These are phyloP conservation scores for Leptographium galeiforme DNA, from an alignment of 2,329 filamentous ascomycete genomes.

Conservation along the genomic window DNA sequence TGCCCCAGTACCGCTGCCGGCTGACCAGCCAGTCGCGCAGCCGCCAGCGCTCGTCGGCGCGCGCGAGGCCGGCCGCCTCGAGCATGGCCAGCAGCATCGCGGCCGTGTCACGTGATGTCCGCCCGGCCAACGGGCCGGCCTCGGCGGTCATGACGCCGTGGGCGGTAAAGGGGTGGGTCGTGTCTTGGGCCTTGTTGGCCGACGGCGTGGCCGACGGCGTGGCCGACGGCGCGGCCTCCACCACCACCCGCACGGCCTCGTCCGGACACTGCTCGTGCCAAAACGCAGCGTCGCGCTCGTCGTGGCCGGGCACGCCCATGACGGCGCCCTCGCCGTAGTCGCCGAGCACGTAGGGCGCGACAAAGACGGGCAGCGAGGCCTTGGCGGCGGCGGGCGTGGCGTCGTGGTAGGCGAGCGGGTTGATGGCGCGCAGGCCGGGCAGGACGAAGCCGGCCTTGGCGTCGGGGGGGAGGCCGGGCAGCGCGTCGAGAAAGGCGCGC, in stretches of 20 bases:
- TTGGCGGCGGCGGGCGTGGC: constrained; percentile 35
- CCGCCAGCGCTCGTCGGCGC: constrained; percentile 59
- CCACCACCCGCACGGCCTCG: constrained; percentile 48
- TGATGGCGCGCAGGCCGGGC: constrained; percentile 45
- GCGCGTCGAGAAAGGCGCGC: constrained; percentile 50
- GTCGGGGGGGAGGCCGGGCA: constrained; percentile 40
- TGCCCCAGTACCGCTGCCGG: constrained; percentile 85
- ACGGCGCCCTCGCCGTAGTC: constrained; percentile 80
- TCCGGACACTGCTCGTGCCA: constrained; percentile 57
- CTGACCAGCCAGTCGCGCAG: constrained; percentile 84
- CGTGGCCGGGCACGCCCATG: constrained; percentile 85
- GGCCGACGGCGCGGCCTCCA: too few relatives aligned
- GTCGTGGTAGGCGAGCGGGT: constrained; percentile 48
- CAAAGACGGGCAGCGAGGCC: constrained; percentile 57
- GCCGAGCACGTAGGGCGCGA: constrained; percentile 72
- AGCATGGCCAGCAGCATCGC: constrained; percentile 45
- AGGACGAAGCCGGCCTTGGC: constrained; percentile 58
- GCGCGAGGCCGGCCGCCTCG: constrained; percentile 41
- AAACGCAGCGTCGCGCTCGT: constrained; percentile 64
- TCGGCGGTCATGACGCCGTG: constrained; percentile 55
- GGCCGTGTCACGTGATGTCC: constrained; percentile 49
- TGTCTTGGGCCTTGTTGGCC: too few relatives aligned
- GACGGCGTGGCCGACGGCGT: too few relatives aligned
- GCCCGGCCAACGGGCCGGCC: constrained; percentile 51
- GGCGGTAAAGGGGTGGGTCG: constrained; percentile 44